These are phyloP conservation scores for Trametes hirsuta DNA, from an alignment of 1,284 basidiomycete species.

Conservation along the genomic window DNA sequence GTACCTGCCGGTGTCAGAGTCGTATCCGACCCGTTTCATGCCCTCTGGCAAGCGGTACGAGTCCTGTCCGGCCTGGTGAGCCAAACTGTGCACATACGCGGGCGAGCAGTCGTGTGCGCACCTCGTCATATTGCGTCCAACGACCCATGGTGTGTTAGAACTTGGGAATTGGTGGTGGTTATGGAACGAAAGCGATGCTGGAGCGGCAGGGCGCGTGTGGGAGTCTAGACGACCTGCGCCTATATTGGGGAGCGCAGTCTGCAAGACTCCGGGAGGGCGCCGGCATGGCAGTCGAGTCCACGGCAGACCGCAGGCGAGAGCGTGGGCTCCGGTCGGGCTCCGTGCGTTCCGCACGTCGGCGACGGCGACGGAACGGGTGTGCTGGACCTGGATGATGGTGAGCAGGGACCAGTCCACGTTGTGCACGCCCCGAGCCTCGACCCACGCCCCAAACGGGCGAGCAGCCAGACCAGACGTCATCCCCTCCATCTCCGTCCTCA, in stretches of 20 bases:
- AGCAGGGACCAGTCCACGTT: not conserved
- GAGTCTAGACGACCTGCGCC: conserved; percentile 4
- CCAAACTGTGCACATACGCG: not conserved
- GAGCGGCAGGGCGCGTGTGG: conserved; percentile 6
- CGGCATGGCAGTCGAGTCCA: conserved; percentile 11
- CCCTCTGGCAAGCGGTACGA: conserved; percentile 45
- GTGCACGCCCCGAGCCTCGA: conserved; percentile 1
- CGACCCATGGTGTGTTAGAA: conserved; percentile 36
- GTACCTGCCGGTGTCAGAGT: conserved; percentile 45
- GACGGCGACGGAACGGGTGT: not conserved
- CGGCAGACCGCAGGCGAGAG: not conserved
- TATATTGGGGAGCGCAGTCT: not conserved
- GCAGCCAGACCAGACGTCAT: conserved; percentile 8
- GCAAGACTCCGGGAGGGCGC: not conserved
- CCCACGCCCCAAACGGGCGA: not conserved
- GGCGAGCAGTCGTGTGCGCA: conserved; percentile 16
- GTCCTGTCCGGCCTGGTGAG: conserved; percentile 33
- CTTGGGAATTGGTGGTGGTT: conserved; percentile 15
- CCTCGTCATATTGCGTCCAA: conserved; percentile 47
- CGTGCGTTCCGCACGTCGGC: not conserved
- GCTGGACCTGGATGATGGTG: not conserved
- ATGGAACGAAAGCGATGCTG: conserved; percentile 11
- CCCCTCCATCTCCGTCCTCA: conserved; percentile 1
- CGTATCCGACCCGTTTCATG: conserved; percentile 47
- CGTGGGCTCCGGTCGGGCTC: not conserved